Conservation (phyloP, 257 asterid genomes). For the Phtheirospermum japonicum region DNA sequence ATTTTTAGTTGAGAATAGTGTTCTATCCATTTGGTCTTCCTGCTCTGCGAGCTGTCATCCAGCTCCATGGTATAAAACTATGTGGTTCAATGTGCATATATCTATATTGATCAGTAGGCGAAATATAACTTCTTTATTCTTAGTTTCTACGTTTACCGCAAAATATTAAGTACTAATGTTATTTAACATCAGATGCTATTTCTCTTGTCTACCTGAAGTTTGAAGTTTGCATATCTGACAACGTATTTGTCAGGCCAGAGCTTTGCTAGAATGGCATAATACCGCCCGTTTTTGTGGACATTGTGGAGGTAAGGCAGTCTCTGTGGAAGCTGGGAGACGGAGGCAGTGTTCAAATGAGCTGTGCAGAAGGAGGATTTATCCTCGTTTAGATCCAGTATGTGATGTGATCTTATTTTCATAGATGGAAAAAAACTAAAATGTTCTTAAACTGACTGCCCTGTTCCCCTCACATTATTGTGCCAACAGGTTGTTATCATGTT, state of each 20-base stretch:
- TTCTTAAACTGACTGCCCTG: slow-evolving; percentile 8
- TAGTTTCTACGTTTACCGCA: not conserved
- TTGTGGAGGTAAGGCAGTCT: slow-evolving; percentile 63
- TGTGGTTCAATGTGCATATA: not conserved
- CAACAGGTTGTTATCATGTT: slow-evolving; percentile 92
- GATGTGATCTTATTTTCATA: slow-evolving; percentile 18
- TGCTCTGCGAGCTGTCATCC: slow-evolving; percentile 2
- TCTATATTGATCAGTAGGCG: not conserved
- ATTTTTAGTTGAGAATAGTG: too few species aligned
- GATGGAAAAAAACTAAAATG: slow-evolving; percentile 5
- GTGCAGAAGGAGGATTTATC: slow-evolving; percentile 82
- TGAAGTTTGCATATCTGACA: not conserved
- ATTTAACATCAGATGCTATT: not conserved
- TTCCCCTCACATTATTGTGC: slow-evolving; percentile 22
- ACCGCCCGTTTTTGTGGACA: slow-evolving; percentile 75
- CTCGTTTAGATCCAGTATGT: slow-evolving; percentile 95
- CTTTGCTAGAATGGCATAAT: slow-evolving; percentile 88
- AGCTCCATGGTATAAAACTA: not conserved
- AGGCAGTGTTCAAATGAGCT: slow-evolving; percentile 73
- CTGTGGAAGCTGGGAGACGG: slow-evolving; percentile 89
- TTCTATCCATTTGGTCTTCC: too few species aligned
- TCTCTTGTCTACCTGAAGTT: not conserved
- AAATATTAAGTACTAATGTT: not conserved
- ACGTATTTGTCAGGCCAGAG: slow-evolving; percentile 60
- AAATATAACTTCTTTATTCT: not conserved